Evolutionary conservation across 163 green algal genomes (phyloP).

Genomic region (Scenedesmus sp.): DNA sequence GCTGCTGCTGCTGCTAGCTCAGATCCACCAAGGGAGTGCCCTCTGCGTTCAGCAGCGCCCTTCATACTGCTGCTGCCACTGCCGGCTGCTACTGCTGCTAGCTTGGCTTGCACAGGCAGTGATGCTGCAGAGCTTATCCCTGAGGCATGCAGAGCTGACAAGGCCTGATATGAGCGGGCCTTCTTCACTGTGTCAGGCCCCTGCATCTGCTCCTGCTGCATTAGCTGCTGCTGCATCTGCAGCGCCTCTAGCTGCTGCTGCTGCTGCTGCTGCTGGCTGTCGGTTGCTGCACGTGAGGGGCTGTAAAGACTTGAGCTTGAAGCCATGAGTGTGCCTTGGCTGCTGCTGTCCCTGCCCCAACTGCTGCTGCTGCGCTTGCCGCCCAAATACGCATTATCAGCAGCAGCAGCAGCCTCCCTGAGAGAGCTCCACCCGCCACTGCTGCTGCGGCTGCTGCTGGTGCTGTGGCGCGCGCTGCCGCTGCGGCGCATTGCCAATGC

Average conservation of each 20-base stretch:
- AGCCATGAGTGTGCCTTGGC: neutral
- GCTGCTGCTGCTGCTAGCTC: constrained; percentile 12
- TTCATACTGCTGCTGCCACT: neutral
- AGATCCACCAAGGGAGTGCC: neutral
- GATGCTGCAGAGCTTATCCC: neutral
- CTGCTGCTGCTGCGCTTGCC: constrained; percentile 5
- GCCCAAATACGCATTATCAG: neutral
- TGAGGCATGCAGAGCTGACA: constrained; percentile 40
- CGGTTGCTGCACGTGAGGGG: neutral
- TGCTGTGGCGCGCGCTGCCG: neutral
- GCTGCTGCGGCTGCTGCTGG: constrained; percentile 3
- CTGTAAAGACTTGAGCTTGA: neutral
- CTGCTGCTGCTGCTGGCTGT: neutral
- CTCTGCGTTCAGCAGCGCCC: neutral
- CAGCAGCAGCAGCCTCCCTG: neutral
- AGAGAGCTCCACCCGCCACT: neutral
- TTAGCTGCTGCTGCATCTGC: neutral
- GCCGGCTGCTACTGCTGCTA: neutral
- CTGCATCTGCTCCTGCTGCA: neutral
- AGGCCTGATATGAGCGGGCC: constrained; percentile 36
- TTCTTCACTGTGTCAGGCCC: neutral
- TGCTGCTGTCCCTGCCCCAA: neutral
- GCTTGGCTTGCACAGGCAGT: neutral
- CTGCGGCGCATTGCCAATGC: neutral
- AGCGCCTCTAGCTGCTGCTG: neutral